Evolutionary conservation across 2,329 filamentous ascomycete species (phyloP), one percentile per base, ranked within the genome.

Genomic region (Aspergillus floridensis): DNA sequence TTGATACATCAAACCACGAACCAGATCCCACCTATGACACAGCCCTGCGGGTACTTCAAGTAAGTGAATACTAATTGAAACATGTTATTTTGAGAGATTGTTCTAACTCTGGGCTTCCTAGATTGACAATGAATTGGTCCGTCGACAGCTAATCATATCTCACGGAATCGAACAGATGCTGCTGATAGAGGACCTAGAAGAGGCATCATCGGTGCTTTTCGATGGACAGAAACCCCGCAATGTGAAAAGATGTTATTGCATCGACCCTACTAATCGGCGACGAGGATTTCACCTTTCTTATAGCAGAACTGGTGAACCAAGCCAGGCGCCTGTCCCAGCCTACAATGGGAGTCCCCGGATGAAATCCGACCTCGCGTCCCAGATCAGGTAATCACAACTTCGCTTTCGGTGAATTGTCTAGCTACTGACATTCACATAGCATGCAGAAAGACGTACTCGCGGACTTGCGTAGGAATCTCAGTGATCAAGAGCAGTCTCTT

Each of bases 161-260:
- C 84, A 92, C 66, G 77, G 79, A 6, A 91, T 97, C 55, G 95
- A 99, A 62, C 93, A 97, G 73, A 86, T 88, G 7, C 85, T 96
- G 5, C 80, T 99, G 0, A 86, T 97, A 56, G 81, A 87, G 57
- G 81, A 88, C 31, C 81, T 90, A 29, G 74, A 81, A 1, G 84
- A 91, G 58, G 95, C 88, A 1, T 81, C 88, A 48, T 77, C 81
- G 4, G 83, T 90, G 49, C 90, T 96, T 83, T 86, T 89, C 61
- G 81, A 82, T 56, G 81, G 80, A 22, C 77, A 77, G 46, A 79
- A 79, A n/a, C 86, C 88, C 1, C 81, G 76, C 14, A 93, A 96
- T 63, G 90, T 93, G 11, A 84, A 80, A 56, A 84, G 86, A 58
- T 93, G 90, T 66, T 86, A 70, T 58, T 77, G 74, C 58, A 76